phyloP scores from a whole-genome alignment of 2,329 filamentous ascomycete genomes.

The Aspergillus tanneri region DNA sequence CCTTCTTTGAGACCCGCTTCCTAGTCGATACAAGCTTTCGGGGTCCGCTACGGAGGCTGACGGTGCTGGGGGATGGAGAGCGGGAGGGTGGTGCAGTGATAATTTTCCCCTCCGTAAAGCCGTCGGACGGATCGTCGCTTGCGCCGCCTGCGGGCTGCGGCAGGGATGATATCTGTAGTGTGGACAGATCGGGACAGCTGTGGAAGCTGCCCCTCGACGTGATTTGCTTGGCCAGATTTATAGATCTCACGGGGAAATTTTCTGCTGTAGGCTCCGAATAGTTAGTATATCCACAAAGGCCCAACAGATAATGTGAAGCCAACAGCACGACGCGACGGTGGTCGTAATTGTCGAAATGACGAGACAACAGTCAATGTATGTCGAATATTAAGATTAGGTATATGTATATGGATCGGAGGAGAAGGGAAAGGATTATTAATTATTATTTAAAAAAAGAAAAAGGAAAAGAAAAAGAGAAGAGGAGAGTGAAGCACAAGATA shows the following conservation, averaged over 20 bases:
- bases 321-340: not conserved
- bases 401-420: not conserved
- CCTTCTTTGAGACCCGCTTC: slow-evolving; percentile 39
- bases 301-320: not conserved
- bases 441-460: not conserved
- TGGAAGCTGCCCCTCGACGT: slow-evolving; percentile 42
- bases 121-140: slow-evolving; percentile 26
- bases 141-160: slow-evolving; percentile 25
- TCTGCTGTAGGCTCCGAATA: not conserved
- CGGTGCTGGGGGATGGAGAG: slow-evolving; percentile 32
- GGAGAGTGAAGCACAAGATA: no score
- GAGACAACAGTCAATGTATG: not conserved
- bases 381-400: not conserved
- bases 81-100: slow-evolving; percentile 32
- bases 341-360: not conserved
- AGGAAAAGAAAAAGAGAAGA: not conserved
- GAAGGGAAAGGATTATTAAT: not conserved
- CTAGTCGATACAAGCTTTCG: slow-evolving; percentile 32
- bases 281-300: not conserved
- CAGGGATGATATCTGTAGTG: slow-evolving; percentile 35
- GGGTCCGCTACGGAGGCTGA: slow-evolving; percentile 30
- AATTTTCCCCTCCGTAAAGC: slow-evolving; percentile 24
- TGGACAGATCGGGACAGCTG: slow-evolving; percentile 46
- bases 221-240: slow-evolving; percentile 43
- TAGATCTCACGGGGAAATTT: slow-evolving; percentile 28